Evolutionary conservation across 768 basidiomycete species (phyloP), one percentile per base, ranked within the genome.

Genomic region (Collybiopsis luxurians): DNA sequence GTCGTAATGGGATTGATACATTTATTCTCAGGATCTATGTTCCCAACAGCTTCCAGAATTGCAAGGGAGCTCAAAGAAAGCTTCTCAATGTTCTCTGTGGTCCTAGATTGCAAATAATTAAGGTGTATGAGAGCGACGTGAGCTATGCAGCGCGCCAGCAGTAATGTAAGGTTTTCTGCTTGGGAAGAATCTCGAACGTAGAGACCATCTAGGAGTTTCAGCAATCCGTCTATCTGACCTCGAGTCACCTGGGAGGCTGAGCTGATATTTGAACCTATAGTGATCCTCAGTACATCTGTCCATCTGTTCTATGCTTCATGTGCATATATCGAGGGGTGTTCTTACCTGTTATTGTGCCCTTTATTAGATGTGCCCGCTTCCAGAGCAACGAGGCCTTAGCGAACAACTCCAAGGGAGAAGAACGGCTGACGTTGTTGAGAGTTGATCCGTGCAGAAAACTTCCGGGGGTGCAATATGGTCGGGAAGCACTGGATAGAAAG

Each of bases 81-180:
- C 36, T 51, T 51, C 23, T 51, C 50, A 9, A 38, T 2, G 36
- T 15, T 27, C 36, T 38, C 50, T 2, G 17, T 1, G 48, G 17
- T 39, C 12, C 34, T 51, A 21, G 36, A 38, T 39, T 34, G 31
- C 12, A 67, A 60, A 12, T 59, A 58, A 42, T 75, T 71, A 3
- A 79, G 67, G 38, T 71, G 70, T 50, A 77, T 71, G 0, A 67
- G 64, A 11, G 76, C 72, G 9, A 70, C 64, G n/a, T 70, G 66
- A 5, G 73, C 64, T 23, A 78, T 60, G 40, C 70, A 72, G 47
- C 73, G 72, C 12, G 70, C 71, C 3, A 76, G 60, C 21, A 71
- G 60, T 4, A 73, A 36, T 48, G 55, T 47, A 11, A 63, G 59
- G 15, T 23, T 38, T 48, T 12, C 46, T 31, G 49, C 24, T n/a